Percentiles rank a stretch among this genome's conserved stretches.
phyloP scores from a whole-genome alignment of 805 yeast species.

The Saccharomycopsis fermentans region DNA sequence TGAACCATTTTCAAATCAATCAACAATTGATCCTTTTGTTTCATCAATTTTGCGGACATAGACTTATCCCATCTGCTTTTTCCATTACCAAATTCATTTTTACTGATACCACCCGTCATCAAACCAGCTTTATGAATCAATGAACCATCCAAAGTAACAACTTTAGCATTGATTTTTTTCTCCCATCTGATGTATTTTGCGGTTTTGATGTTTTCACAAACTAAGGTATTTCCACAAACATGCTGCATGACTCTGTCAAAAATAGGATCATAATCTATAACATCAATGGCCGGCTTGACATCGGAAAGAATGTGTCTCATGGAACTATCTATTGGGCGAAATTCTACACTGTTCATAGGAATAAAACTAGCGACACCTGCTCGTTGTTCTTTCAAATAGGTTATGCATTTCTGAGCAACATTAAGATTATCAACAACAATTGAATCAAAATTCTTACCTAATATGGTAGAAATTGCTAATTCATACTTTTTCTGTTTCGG shows the following conservation, averaged over 20 bases:
- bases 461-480: constrained; percentile 59
- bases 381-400: constrained; percentile 73
- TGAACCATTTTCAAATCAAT: constrained; percentile 39
- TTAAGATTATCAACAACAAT: constrained; percentile 67
- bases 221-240: constrained; percentile 68
- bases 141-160: constrained; percentile 78
- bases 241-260: constrained; percentile 71
- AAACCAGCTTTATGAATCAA: constrained; percentile 76
- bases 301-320: constrained; percentile 42
- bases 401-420: constrained; percentile 67
- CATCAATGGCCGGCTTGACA: constrained; percentile 64
- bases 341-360: constrained; percentile 71
- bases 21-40: constrained; percentile 39
- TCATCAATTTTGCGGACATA: constrained; percentile 45
- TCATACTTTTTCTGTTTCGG: constrained; percentile 69
- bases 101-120: constrained; percentile 81
- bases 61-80: constrained; percentile 67
- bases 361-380: constrained; percentile 80
- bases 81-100: constrained; percentile 24
- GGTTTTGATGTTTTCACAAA: constrained; percentile 58
- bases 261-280: constrained; percentile 55
- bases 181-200: constrained; percentile 73
- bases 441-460: constrained; percentile 75
- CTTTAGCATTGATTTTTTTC: constrained; percentile 43
- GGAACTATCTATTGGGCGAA: constrained; percentile 41